These are phyloP conservation scores for Leishmania major DNA, from an alignment of 208 protist genomes.

Conservation along the genomic window DNA sequence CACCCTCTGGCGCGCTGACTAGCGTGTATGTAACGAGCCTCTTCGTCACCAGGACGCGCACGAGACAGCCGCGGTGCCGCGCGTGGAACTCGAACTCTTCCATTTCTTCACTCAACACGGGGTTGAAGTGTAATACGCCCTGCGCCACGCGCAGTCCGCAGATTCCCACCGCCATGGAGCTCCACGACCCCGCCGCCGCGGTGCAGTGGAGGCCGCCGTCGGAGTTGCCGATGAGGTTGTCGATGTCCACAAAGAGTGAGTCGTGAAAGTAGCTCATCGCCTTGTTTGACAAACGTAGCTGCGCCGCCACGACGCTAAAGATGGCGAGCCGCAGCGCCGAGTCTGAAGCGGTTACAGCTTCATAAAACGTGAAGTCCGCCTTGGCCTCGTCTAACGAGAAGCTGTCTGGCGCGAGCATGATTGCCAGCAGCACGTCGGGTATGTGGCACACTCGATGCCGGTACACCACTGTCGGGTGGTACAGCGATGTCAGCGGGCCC, in stretches of 20 bases:
- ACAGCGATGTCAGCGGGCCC: conserved; percentile 56
- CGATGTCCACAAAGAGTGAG: conserved; percentile 72
- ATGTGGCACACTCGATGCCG: conserved; percentile 85
- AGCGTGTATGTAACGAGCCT: conserved; percentile 80
- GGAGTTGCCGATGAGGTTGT: conserved; percentile 76
- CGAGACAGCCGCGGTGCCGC: conserved; percentile 75
- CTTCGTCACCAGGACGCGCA: conserved; percentile 67
- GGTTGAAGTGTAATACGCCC: conserved; percentile 84
- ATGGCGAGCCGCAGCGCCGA: conserved; percentile 74
- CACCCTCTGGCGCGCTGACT: conserved; percentile 40
- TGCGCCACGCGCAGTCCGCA: conserved; percentile 79
- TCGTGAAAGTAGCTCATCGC: conserved; percentile 58
- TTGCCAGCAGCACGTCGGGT: conserved; percentile 85
- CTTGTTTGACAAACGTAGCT: conserved; percentile 64
- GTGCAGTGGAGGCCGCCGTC: conserved; percentile 78
- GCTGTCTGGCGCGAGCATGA: conserved; percentile 70
- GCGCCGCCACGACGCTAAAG: conserved; percentile 75
- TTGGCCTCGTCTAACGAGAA: conserved; percentile 83
- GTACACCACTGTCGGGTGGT: conserved; percentile 85
- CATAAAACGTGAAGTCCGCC: conserved; percentile 88
- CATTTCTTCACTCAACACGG: conserved; percentile 68
- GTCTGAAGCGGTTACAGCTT: conserved; percentile 82
- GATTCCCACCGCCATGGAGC: conserved; percentile 77
- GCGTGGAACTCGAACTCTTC: conserved; percentile 80
- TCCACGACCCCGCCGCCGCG: conserved; percentile 83